phyloP scores from a whole-genome alignment of 2,329 filamentous ascomycete genomes.

The Fusarium continuum region DNA sequence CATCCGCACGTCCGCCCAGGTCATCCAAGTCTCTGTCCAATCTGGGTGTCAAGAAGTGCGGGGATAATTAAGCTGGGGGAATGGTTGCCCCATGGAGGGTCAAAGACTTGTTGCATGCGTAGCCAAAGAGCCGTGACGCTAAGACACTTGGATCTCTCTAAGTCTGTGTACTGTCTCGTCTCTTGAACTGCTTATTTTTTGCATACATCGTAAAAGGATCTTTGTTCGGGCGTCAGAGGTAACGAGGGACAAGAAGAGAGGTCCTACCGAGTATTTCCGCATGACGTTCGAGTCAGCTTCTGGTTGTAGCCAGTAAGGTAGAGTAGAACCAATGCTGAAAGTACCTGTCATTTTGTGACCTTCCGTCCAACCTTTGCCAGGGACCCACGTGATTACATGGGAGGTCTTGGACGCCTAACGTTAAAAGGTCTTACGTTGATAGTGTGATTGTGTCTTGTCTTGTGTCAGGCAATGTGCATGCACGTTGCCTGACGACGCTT shows the following conservation, averaged over 20 bases:
- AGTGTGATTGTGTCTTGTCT: conserved; percentile 14
- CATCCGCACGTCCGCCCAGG: not conserved
- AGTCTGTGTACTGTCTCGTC: not conserved
- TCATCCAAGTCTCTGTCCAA: conserved; percentile 15
- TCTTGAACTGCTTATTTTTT: conserved; percentile 20
- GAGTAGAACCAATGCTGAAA: conserved; percentile 7
- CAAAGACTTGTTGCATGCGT: not conserved
- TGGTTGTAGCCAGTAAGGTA: no score
- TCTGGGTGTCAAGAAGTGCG: conserved; percentile 33
- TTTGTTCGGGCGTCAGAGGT: conserved; percentile 19
- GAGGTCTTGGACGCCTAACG: conserved; percentile 12
- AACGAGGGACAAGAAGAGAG: not conserved
- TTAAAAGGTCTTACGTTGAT: conserved; percentile 6
- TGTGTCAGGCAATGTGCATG: not conserved
- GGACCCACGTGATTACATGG: conserved; percentile 37
- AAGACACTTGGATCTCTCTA: conserved; percentile 33
- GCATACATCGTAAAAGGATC: conserved; percentile 20
- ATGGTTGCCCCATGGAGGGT: conserved; percentile 13
- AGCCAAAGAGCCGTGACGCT: conserved; percentile 34
- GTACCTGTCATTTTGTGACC: conserved; percentile 6
- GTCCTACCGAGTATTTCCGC: conserved; percentile 23
- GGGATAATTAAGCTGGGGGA: conserved; percentile 32
- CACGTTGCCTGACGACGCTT: conserved; percentile 3
- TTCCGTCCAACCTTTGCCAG: conserved; percentile 25
- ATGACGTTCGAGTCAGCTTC: conserved; percentile 19